Evolutionary conservation across 2,329 filamentous ascomycete species (phyloP).

Genomic region (Cercospora beticola): DNA sequence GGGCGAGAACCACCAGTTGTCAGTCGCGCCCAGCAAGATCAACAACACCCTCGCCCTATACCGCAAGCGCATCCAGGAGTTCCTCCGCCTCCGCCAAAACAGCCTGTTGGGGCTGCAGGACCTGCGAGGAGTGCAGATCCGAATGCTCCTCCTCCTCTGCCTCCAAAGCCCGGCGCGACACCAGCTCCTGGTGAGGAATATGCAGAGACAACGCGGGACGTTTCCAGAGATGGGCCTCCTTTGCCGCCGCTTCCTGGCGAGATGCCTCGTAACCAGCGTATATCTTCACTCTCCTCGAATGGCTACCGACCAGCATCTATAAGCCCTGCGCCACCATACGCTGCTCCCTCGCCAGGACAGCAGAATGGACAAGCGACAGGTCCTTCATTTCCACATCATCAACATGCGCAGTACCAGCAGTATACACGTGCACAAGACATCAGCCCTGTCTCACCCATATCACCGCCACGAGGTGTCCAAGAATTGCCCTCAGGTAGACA

Average conservation of each 20-base stretch:
- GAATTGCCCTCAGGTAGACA: constrained; percentile 26
- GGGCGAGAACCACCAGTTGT: constrained; percentile 92
- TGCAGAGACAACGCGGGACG: constrained; percentile 21
- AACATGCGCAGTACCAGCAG: constrained; percentile 24
- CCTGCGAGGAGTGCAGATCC: constrained; percentile 21
- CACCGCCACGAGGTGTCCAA: constrained; percentile 28
- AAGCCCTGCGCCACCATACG: constrained; percentile 3
- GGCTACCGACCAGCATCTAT: background rate
- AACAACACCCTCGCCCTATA: constrained; percentile 58
- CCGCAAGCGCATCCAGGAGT: constrained; percentile 55
- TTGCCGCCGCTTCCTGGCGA: constrained; percentile 16
- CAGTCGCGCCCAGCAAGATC: constrained; percentile 61
- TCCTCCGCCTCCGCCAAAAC: constrained; percentile 41
- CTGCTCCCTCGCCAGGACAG: constrained; percentile 35
- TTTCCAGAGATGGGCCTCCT: constrained; percentile 35
- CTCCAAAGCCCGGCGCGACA: constrained; percentile 56
- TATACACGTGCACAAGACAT: constrained; percentile 22
- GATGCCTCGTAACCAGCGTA: constrained; percentile 1
- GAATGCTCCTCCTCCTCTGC: constrained; percentile 47
- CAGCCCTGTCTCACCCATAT: constrained; percentile 38
- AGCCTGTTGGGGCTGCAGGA: constrained; percentile 15
- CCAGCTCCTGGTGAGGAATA: constrained; percentile 38
- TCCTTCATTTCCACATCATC: constrained; percentile 41
- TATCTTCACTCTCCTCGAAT: constrained; percentile 11
- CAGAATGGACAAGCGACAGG: constrained; percentile 26